phyloP scores from a whole-genome alignment of 2,329 filamentous ascomycete species.

The Pseudopithomyces maydicus region DNA sequence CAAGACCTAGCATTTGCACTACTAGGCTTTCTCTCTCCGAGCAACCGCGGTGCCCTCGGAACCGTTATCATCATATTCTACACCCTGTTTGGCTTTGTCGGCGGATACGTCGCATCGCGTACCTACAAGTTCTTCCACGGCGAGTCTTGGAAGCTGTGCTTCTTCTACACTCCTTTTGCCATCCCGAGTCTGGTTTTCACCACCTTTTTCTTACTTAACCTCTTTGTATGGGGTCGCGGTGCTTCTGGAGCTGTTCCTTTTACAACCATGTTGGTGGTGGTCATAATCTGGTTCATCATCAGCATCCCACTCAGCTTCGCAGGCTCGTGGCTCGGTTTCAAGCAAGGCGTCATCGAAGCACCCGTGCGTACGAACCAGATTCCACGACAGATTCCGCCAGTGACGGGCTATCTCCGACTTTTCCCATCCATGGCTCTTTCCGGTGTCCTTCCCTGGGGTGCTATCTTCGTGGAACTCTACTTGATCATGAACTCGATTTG shows the following conservation, averaged over 20 bases:
- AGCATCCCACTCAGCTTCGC: slow-evolving; percentile 88
- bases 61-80: slow-evolving; percentile 94
- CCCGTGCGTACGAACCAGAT: slow-evolving; percentile 98
- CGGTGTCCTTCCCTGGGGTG: slow-evolving; percentile 90
- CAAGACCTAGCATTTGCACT: slow-evolving; percentile 72
- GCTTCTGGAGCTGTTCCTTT: slow-evolving; percentile 95
- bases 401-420: slow-evolving; percentile 80
- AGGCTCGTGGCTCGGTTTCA: slow-evolving; percentile 94
- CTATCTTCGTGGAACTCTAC: slow-evolving; percentile 97
- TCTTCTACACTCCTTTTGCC: slow-evolving; percentile 81
- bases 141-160: slow-evolving; percentile 93
- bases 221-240: slow-evolving; percentile 93
- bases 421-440: slow-evolving; percentile 91
- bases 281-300: slow-evolving; percentile 96
- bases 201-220: slow-evolving; percentile 89
- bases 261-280: slow-evolving; percentile 91
- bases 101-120: slow-evolving; percentile 85
- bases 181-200: slow-evolving; percentile 86
- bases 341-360: slow-evolving; percentile 67
- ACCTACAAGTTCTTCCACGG: slow-evolving; percentile 95
- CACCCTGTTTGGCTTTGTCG: slow-evolving; percentile 88
- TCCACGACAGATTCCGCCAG: slow-evolving; percentile 89
- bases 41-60: slow-evolving; percentile 90
- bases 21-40: slow-evolving; percentile 91
- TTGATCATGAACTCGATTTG: slow-evolving; percentile 99